These are phyloP conservation scores for Plantago major DNA, from an alignment of 257 asterid species.

Conservation along the genomic window DNA sequence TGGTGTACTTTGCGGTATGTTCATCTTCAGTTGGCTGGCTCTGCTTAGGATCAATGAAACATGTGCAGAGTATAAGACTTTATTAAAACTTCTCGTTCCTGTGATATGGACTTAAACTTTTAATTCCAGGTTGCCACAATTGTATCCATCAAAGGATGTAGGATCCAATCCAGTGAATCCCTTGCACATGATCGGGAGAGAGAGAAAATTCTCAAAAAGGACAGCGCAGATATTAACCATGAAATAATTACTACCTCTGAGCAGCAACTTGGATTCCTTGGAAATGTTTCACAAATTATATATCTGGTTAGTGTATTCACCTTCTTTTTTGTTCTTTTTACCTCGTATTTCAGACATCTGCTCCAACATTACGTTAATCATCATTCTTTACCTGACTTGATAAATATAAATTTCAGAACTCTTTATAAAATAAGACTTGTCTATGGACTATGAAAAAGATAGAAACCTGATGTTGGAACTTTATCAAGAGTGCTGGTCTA, in stretches of 20 bases:
- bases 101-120: constrained; percentile 7
- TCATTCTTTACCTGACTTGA: too few relatives aligned
- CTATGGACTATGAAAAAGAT: too few relatives aligned
- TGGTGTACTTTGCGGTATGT: constrained; percentile 71
- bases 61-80: background rate
- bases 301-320: constrained; percentile 47
- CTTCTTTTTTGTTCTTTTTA: background rate
- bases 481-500: too few relatives aligned
- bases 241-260: constrained; percentile 22
- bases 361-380: too few relatives aligned
- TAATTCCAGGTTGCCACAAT: constrained; percentile 54
- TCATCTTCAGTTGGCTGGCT: background rate
- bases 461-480: too few relatives aligned
- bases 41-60: background rate
- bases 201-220: constrained; percentile 33
- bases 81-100: background rate
- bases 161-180: constrained; percentile 26
- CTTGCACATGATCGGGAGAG: constrained; percentile 25
- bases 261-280: constrained; percentile 42
- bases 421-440: too few relatives aligned
- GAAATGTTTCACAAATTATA: constrained; percentile 37
- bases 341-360: too few relatives aligned
- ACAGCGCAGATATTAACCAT: constrained; percentile 20
- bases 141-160: constrained; percentile 59
- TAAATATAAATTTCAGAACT: too few relatives aligned